Conservation (phyloP, 2,329 filamentous ascomycete genomes). For the Biscogniauxia mediterranea region DNA sequence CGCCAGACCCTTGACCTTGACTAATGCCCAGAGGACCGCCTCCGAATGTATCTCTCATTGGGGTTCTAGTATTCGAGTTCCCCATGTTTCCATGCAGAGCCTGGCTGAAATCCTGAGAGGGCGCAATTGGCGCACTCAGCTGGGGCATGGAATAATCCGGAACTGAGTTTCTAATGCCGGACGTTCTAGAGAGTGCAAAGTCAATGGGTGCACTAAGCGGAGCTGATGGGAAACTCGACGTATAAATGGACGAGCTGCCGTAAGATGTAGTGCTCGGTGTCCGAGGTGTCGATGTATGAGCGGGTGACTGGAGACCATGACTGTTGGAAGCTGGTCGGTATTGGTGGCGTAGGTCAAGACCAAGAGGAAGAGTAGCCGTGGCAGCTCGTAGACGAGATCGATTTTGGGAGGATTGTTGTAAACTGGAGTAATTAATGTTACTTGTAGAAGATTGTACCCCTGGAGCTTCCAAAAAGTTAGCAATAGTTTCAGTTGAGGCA, state of each 20-base stretch:
- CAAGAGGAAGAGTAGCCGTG: conserved; percentile 33
- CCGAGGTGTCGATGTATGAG: conserved; percentile 33
- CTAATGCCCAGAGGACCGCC: conserved; percentile 30
- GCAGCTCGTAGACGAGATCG: conserved; percentile 50
- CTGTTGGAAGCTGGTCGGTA: conserved; percentile 31
- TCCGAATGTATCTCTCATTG: conserved; percentile 46
- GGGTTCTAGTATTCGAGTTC: conserved; percentile 39
- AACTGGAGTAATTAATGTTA: conserved; percentile 48
- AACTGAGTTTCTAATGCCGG: conserved; percentile 35
- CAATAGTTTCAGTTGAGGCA: not conserved
- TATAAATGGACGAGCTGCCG: conserved; percentile 44
- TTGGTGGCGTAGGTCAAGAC: conserved; percentile 33
- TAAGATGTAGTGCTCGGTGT: conserved; percentile 41
- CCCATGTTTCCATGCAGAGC: conserved; percentile 44
- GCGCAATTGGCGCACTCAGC: conserved; percentile 53
- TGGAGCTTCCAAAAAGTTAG: conserved; percentile 37
- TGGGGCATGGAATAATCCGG: conserved; percentile 53
- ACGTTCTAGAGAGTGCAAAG: conserved; percentile 47
- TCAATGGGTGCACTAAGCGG: conserved; percentile 54
- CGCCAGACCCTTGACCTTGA: conserved; percentile 25
- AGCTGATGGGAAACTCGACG: conserved; percentile 51
- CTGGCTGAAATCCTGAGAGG: conserved; percentile 51
- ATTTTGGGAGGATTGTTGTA: conserved; percentile 44
- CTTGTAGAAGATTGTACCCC: conserved; percentile 47
- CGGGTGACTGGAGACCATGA: conserved; percentile 30